phyloP scores from a whole-genome alignment of 352 stramenopile genomes.

The Pythium graminicola region DNA sequence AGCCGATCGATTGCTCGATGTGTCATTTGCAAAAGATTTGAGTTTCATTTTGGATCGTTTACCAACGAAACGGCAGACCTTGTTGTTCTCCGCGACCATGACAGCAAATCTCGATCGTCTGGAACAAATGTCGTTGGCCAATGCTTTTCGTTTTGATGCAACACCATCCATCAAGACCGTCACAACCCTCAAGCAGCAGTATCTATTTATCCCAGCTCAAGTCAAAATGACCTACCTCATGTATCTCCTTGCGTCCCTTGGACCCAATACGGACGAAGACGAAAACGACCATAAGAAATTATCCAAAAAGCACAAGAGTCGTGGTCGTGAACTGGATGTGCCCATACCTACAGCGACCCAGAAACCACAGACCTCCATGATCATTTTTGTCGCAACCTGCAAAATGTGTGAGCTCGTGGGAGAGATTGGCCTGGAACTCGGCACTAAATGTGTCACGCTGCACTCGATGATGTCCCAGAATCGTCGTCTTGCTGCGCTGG shows the following conservation, averaged over 20 bases:
- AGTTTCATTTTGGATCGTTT: constrained; percentile 80
- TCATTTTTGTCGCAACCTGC: constrained; percentile 98
- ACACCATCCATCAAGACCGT: constrained; percentile 86
- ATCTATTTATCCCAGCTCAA: constrained; percentile 96
- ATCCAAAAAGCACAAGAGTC: constrained; percentile 31
- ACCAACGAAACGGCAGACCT: constrained; percentile 85
- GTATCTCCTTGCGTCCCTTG: constrained; percentile 69
- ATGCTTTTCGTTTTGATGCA: constrained; percentile 65
- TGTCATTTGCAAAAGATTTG: constrained; percentile 85
- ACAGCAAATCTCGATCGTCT: constrained; percentile 88
- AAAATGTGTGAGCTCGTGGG: constrained; percentile 93
- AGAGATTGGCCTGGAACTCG: constrained; percentile 91
- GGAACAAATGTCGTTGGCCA: constrained; percentile 63
- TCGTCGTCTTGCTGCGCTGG: constrained; percentile 90
- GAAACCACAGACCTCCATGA: constrained; percentile 69
- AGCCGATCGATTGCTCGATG: constrained; percentile 92
- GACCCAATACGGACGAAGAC: constrained; percentile 39
- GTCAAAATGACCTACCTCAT: constrained; percentile 96
- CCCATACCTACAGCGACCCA: constrained; percentile 13
- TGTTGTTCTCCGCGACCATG: constrained; percentile 98
- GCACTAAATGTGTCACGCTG: constrained; percentile 91
- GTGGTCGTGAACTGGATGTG: constrained; percentile 24
- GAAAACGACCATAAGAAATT: constrained; percentile 47
- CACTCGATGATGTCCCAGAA: constrained; percentile 96
- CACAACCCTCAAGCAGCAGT: constrained; percentile 92